Evolutionary conservation across 768 basidiomycete genomes (phyloP).

Genomic region (Kwoniella europaea): DNA sequence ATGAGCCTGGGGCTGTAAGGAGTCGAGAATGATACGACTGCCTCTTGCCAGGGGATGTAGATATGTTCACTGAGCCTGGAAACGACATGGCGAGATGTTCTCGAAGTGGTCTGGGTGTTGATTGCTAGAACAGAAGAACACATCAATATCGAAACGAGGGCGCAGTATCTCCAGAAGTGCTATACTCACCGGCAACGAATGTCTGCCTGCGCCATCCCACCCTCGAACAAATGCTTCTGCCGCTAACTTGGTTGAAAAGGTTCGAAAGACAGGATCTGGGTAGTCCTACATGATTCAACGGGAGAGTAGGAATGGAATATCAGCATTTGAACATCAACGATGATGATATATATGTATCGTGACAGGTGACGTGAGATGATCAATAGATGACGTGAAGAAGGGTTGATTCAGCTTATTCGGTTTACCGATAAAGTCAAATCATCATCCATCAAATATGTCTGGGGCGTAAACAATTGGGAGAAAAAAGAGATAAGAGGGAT

Average conservation of each 20-base stretch:
- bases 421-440: not conserved
- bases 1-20: constrained; percentile 16
- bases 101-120: constrained; percentile 42
- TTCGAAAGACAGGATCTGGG: constrained; percentile 43
- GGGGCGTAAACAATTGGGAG: too few species aligned
- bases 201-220: constrained; percentile 48
- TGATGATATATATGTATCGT: constrained; percentile 7
- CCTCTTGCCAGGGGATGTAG: constrained; percentile 26
- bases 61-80: constrained; percentile 41
- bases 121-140: constrained; percentile 17
- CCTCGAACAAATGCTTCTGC: constrained; percentile 52
- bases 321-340: constrained; percentile 3
- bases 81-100: constrained; percentile 55
- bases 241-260: constrained; percentile 53
- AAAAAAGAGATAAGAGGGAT: not conserved
- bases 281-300: constrained; percentile 26
- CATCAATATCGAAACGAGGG: not conserved
- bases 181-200: constrained; percentile 46
- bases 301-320: not conserved
- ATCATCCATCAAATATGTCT: too few species aligned
- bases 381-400: constrained; percentile 2
- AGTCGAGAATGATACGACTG: constrained; percentile 40
- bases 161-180: not conserved
- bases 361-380: constrained; percentile 11
- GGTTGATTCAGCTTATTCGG: not conserved